Evolutionary conservation across 306 rosid genomes (phyloP), one percentile per base, ranked within the genome.

Genomic region (Malus fusca): DNA sequence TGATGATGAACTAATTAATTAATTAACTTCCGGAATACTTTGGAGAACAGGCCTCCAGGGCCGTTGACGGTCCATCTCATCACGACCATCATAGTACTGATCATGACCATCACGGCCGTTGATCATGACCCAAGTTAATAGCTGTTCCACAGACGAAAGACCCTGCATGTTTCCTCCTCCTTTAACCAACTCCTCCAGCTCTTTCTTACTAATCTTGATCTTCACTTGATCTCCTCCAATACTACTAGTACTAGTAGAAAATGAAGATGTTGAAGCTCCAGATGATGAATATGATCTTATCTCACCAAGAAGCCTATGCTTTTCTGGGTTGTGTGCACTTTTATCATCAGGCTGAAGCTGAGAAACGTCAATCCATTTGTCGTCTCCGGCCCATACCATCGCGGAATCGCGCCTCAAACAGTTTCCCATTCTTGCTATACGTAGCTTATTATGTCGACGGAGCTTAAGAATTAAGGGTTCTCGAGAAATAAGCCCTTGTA

Each of bases 131-230:
- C 82, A 73, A 74, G 84, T 68, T 11, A 93, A 71, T n/a, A 90
- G 72, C 44, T 85, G 86, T 62, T 89, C 88, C 4, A 83, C 83
- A 14, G 85, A 76, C 78, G 81, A 75, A 75, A 74, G 46, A 66
- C 78, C 84, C 76, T 26, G 66, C 66, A 13, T 15, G 23, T 30
- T 63, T 79, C 82, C 59, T 63, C 82, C 59, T 63, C 67, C 40
- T 1, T 75, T 78, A 72, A 89, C 42, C 26, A 93, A 76, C 71
- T 77, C 75, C 17, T 77, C 79, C 19, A 90, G 86, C 83, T 93
- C 91, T 82, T 83, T 87, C 70, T 86, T 93, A 0, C 93, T 75
- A 33, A 93, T 85, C 88, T 68, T 90, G 13, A 93, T 89, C 85
- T 78, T 93, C 75, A 93, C 84, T 68, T 89, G 10, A 12, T 26